phyloP scores from a whole-genome alignment of 345 rosid species.

The Geranium rotundifolium region DNA sequence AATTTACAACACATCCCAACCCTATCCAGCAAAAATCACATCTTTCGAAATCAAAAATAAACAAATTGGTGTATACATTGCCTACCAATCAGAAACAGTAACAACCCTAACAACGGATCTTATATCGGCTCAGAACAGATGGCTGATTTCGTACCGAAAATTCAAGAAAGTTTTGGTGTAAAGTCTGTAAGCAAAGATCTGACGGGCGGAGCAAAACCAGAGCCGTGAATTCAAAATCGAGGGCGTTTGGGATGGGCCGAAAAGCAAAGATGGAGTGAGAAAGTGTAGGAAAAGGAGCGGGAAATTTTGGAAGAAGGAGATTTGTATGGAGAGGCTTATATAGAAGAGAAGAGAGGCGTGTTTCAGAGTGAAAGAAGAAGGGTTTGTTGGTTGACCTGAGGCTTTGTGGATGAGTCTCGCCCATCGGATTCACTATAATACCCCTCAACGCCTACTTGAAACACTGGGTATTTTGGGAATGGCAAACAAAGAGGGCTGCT shows the following conservation, averaged over 20 bases:
- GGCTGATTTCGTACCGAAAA: background rate
- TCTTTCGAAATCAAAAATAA: background rate
- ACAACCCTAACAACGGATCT: background rate
- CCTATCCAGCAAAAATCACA: background rate
- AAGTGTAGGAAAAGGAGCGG: constrained; percentile 1
- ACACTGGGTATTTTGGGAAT: too few species aligned
- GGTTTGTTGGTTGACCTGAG: constrained; percentile 7
- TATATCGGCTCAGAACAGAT: background rate
- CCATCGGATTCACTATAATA: background rate
- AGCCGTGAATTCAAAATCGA: background rate
- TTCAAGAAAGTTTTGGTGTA: background rate
- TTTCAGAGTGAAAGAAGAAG: background rate
- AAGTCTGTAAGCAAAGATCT: background rate
- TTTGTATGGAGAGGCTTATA: constrained; percentile 14
- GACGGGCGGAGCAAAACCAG: constrained; percentile 1
- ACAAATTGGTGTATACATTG: background rate
- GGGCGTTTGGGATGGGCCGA: background rate
- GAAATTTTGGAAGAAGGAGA: constrained; percentile 11
- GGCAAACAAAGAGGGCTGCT: too few species aligned
- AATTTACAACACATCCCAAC: background rate
- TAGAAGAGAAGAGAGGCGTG: background rate
- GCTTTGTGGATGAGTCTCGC: too few species aligned
- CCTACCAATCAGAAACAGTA: background rate
- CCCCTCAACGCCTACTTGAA: background rate
- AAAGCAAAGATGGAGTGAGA: background rate